phyloP scores from a whole-genome alignment of 1,284 basidiomycete genomes.

The Volvariella surrecta region DNA sequence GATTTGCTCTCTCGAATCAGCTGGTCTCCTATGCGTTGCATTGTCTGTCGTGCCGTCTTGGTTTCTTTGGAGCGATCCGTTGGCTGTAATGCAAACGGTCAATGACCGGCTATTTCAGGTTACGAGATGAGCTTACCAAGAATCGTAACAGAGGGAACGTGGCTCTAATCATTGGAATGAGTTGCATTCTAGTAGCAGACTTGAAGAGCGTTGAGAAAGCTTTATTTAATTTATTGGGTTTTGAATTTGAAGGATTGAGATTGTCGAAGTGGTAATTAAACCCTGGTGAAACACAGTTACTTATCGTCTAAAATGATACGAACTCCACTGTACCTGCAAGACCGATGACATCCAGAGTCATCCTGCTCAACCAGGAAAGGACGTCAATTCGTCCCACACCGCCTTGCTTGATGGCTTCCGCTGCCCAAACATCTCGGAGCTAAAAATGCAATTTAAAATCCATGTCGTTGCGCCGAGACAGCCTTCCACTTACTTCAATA shows the following conservation, averaged over 20 bases:
- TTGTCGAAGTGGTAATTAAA: constrained; percentile 64
- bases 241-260: constrained; percentile 23
- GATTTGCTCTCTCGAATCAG: constrained; percentile 38
- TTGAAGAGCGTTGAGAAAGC: constrained; percentile 38
- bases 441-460: constrained; percentile 13
- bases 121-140: constrained; percentile 27
- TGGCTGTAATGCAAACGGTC: constrained; percentile 13
- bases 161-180: constrained; percentile 25
- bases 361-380: constrained; percentile 43
- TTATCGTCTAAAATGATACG: background rate
- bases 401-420: constrained; percentile 20
- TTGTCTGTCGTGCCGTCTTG: constrained; percentile 19
- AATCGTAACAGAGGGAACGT: constrained; percentile 31
- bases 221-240: constrained; percentile 36
- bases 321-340: constrained; percentile 36
- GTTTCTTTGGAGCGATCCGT: constrained; percentile 19
- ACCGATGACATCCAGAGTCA: constrained; percentile 65
- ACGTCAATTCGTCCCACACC: constrained; percentile 33
- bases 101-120: background rate
- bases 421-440: constrained; percentile 38
- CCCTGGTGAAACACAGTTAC: constrained; percentile 23
- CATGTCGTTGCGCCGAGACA: too few species aligned
- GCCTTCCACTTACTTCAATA: constrained; percentile 33
- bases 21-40: constrained; percentile 35
- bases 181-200: constrained; percentile 14